These are phyloP conservation scores for Saccharum hybrid DNA, from an alignment of 202 grass and related monocot species.

Conservation along the genomic window DNA sequence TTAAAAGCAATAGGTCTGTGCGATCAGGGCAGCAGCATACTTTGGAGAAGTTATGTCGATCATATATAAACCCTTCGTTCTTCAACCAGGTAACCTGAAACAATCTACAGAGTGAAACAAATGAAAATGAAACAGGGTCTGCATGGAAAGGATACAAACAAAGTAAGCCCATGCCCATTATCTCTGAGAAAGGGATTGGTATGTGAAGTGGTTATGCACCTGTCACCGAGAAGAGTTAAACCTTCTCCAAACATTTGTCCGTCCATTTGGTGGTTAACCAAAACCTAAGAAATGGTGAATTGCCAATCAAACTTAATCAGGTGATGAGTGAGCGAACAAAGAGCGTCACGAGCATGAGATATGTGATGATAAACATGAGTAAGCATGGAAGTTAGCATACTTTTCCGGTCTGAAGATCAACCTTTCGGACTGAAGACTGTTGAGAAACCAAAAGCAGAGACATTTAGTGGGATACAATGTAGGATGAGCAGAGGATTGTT, in stretches of 20 bases:
- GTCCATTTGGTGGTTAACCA: constrained; percentile 66
- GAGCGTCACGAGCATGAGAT: background rate
- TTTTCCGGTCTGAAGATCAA: constrained; percentile 76
- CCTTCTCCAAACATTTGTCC: constrained; percentile 87
- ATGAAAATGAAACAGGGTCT: background rate
- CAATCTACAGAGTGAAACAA: constrained; percentile 59
- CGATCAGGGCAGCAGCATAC: constrained; percentile 46
- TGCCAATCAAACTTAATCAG: background rate
- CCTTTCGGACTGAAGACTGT: constrained; percentile 79
- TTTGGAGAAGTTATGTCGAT: constrained; percentile 77
- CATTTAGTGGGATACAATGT: background rate
- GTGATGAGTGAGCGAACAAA: background rate
- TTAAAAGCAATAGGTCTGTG: background rate
- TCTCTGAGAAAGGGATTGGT: background rate
- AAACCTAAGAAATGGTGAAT: constrained; percentile 54
- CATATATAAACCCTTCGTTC: constrained; percentile 75
- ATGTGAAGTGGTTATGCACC: constrained; percentile 42
- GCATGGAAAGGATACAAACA: constrained; percentile 4
- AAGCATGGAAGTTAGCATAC: constrained; percentile 35
- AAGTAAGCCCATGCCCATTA: background rate
- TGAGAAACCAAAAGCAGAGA: constrained; percentile 32
- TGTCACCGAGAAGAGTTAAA: constrained; percentile 82
- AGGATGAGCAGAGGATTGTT: background rate
- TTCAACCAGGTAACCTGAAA: constrained; percentile 92
- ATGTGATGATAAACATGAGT: constrained; percentile 4